Conservation (phyloP, 2,329 filamentous ascomycete species). For the Boeremia lycopersici region DNA sequence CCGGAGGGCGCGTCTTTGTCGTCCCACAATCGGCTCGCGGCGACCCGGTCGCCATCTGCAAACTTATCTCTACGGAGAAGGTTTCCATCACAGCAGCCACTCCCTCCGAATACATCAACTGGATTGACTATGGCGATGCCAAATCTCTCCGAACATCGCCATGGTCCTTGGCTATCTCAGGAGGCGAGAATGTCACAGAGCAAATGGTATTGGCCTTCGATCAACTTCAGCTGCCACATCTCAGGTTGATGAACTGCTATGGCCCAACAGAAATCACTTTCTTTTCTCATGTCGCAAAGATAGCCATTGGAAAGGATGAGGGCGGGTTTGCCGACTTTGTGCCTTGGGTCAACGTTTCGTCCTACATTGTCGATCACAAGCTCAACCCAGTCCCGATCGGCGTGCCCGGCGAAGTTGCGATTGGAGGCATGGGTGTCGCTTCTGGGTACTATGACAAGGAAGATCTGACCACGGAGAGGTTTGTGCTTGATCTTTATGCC, state of each 20-base stretch:
- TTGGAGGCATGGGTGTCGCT: background rate
- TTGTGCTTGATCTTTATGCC: background rate
- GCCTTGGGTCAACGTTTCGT: background rate
- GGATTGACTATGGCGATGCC: background rate
- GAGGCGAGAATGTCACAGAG: background rate
- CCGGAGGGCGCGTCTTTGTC: background rate
- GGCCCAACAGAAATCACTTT: background rate
- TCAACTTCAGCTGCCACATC: too few species aligned
- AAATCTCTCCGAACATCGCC: too few species aligned
- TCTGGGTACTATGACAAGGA: background rate
- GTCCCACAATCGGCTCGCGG: background rate
- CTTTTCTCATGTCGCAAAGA: too few species aligned
- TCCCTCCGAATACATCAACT: background rate
- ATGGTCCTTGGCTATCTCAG: background rate
- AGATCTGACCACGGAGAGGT: background rate
- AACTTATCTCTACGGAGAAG: background rate
- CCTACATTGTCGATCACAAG: background rate
- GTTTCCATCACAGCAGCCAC: background rate
- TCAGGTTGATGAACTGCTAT: background rate
- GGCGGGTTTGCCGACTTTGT: background rate
- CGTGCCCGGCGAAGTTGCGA: background rate
- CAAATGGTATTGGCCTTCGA: background rate
- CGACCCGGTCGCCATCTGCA: background rate
- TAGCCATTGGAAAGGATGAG: too few species aligned
- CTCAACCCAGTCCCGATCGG: background rate